A percentile compares a stretch with the other conserved stretches of the same genome.
These are phyloP conservation scores for Candida andamanensis DNA, from an alignment of 805 yeast species.

Conservation along the genomic window DNA sequence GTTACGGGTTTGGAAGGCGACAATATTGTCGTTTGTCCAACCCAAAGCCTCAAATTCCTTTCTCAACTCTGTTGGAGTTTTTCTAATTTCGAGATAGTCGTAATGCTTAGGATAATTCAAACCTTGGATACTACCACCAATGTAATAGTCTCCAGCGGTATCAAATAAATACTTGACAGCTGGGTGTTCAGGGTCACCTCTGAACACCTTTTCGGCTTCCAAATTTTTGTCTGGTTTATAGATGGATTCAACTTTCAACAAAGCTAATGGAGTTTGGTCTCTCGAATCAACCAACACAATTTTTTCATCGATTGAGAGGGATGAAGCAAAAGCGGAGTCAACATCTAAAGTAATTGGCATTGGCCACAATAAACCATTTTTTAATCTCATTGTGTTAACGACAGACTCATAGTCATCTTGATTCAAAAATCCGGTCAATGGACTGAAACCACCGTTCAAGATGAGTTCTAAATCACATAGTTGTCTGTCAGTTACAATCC, in stretches of 20 bases:
- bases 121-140: slow-evolving; percentile 88
- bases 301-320: slow-evolving; percentile 50
- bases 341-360: slow-evolving; percentile 92
- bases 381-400: slow-evolving; percentile 62
- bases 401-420: slow-evolving; percentile 67
- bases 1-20: slow-evolving; percentile 96
- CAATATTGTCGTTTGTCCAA: slow-evolving; percentile 78
- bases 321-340: slow-evolving; percentile 38
- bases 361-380: slow-evolving; percentile 74
- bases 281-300: slow-evolving; percentile 76
- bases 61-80: slow-evolving; percentile 88
- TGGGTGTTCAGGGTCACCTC: slow-evolving; percentile 97
- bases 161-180: slow-evolving; percentile 72
- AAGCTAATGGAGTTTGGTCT: slow-evolving; percentile 74
- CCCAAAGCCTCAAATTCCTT: slow-evolving; percentile 73
- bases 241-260: slow-evolving; percentile 72
- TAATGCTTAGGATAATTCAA: slow-evolving; percentile 80
- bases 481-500: slow-evolving; percentile 75
- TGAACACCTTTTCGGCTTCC: slow-evolving; percentile 84
- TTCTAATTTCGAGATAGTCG: slow-evolving; percentile 82
- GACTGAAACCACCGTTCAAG: slow-evolving; percentile 92
- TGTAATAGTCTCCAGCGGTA: slow-evolving; percentile 73
- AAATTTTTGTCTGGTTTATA: slow-evolving; percentile 73
- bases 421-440: slow-evolving; percentile 61
- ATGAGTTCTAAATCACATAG: slow-evolving; percentile 90